phyloP scores from a whole-genome alignment of 306 rosid genomes.

The Pyrus betulifolia region DNA sequence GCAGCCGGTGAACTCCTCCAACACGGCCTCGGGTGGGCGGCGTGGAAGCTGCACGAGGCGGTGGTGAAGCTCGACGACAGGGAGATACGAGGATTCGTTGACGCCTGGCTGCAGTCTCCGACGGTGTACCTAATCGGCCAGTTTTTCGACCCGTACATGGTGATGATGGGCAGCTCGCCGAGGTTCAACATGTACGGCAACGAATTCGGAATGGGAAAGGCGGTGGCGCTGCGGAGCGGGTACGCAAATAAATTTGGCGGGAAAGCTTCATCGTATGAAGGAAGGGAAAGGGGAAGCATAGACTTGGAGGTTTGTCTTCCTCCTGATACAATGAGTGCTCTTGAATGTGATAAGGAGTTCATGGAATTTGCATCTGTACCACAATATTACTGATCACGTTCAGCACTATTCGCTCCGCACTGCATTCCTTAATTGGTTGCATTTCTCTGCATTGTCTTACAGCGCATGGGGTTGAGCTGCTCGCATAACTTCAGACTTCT shows the following conservation, averaged over 20 bases:
- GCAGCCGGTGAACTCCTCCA: conserved; percentile 33
- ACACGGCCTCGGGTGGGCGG: conserved; percentile 46
- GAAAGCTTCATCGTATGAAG: conserved; percentile 32
- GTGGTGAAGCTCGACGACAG: conserved; percentile 20
- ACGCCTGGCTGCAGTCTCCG: conserved; percentile 37
- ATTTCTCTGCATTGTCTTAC: too few species aligned
- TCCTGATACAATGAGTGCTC: conserved; percentile 23
- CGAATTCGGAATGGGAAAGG: conserved; percentile 76
- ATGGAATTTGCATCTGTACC: conserved; percentile 19
- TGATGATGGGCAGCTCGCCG: conserved; percentile 51
- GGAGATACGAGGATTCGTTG: background rate
- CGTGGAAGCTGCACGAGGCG: conserved; percentile 41
- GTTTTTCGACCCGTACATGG: conserved; percentile 6
- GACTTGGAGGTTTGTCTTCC: conserved; percentile 50
- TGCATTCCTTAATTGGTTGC: too few species aligned
- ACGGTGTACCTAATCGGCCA: background rate
- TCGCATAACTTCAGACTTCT: too few species aligned
- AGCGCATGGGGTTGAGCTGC: too few species aligned
- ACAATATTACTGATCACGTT: background rate
- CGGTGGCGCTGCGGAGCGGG: conserved; percentile 43
- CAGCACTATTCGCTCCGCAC: too few species aligned
- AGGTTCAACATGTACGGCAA: conserved; percentile 50
- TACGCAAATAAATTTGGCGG: conserved; percentile 45
- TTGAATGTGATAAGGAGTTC: conserved; percentile 49
- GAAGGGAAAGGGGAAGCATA: conserved; percentile 49